Conservation (phyloP, 768 basidiomycete genomes). For the Suillus cothurnatus region DNA sequence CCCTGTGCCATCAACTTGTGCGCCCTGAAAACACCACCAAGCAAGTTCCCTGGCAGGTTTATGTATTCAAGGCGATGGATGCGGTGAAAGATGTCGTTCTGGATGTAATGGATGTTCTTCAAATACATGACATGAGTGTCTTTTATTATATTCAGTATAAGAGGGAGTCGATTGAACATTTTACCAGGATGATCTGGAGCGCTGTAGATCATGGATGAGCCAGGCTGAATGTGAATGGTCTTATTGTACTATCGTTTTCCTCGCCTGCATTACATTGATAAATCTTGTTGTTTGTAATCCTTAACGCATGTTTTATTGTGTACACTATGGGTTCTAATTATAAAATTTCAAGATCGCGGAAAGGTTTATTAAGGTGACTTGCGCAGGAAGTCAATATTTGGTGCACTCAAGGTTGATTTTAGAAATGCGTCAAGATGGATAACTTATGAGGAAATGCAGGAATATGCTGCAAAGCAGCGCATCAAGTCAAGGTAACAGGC, state of each 20-base stretch:
- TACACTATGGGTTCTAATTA: constrained; percentile 16
- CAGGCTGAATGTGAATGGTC: constrained; percentile 11
- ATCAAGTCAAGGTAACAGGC: no score
- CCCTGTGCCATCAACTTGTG: neutral
- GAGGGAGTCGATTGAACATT: neutral
- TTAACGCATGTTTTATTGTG: neutral
- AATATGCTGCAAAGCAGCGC: no score
- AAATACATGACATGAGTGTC: constrained; percentile 21
- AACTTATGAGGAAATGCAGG: neutral
- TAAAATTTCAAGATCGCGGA: constrained; percentile 10
- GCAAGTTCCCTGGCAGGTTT: constrained; percentile 15
- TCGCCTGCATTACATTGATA: neutral
- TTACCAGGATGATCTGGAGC: constrained; percentile 25
- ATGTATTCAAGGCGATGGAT: constrained; percentile 14
- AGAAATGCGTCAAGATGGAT: neutral
- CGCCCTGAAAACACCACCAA: neutral
- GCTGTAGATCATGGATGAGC: constrained; percentile 26
- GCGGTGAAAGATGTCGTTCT: constrained; percentile 19
- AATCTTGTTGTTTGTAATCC: neutral
- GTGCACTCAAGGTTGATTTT: neutral
- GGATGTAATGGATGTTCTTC: constrained; percentile 30
- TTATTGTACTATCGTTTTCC: neutral
- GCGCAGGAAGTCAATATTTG: neutral
- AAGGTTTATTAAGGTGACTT: neutral
- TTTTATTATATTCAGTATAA: neutral